phyloP scores from a whole-genome alignment of 805 yeast genomes.

The Metschnikowia koreensis region DNA sequence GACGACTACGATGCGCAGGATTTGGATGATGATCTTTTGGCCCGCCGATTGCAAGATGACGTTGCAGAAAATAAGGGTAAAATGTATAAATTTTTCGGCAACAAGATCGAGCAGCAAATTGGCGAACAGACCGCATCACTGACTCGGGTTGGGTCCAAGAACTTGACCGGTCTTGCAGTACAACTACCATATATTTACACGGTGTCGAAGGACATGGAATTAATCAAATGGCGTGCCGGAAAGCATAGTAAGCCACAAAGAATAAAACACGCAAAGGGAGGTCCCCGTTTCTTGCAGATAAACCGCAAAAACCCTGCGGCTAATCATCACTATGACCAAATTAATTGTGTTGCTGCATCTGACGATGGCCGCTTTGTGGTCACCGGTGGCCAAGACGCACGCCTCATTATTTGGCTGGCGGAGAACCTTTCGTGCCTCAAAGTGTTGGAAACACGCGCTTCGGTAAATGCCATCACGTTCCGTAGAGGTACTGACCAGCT shows the following conservation, averaged over 20 bases:
- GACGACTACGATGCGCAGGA: conserved; percentile 85
- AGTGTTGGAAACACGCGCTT: conserved; percentile 75
- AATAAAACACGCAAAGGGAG: conserved; percentile 65
- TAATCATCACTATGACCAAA: conserved; percentile 76
- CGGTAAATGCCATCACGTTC: conserved; percentile 70
- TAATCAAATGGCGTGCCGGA: conserved; percentile 75
- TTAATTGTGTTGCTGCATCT: conserved; percentile 75
- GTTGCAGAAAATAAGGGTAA: conserved; percentile 89
- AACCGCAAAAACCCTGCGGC: conserved; percentile 48
- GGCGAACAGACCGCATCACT: conserved; percentile 34
- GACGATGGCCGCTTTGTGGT: conserved; percentile 87
- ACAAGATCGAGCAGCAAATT: conserved; percentile 40
- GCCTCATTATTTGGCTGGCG: conserved; percentile 81
- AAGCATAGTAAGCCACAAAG: conserved; percentile 52
- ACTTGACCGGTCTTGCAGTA: conserved; percentile 55
- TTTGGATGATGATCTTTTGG: conserved; percentile 80
- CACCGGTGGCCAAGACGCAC: conserved; percentile 85
- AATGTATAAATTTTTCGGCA: conserved; percentile 67
- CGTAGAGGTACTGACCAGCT: conserved; percentile 80
- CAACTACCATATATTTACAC: conserved; percentile 67
- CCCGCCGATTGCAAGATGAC: conserved; percentile 77
- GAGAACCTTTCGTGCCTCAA: conserved; percentile 74
- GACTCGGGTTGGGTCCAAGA: conserved; percentile 61
- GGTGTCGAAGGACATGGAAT: conserved; percentile 74
- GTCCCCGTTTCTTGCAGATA: conserved; percentile 41